Conservation (phyloP, 208 protist species). For the Trypanosoma vivax region DNA sequence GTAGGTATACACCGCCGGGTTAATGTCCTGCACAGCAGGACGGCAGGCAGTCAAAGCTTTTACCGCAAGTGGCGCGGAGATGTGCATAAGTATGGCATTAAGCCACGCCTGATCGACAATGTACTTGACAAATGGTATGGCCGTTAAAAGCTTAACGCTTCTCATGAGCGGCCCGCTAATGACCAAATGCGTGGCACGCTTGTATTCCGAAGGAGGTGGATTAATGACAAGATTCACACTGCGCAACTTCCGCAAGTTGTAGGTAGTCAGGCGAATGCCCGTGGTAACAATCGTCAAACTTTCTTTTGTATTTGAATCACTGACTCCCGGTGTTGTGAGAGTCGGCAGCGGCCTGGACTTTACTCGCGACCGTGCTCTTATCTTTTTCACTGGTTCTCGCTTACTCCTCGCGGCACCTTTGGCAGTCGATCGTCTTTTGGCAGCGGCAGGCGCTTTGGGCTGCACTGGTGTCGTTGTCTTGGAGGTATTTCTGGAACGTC, state of each 20-base stretch:
- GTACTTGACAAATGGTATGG: slow-evolving; percentile 39
- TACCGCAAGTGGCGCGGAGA: not conserved
- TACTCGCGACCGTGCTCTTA: too few species aligned
- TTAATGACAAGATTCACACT: slow-evolving; percentile 46
- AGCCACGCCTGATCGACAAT: slow-evolving; percentile 53
- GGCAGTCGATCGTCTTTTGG: too few species aligned
- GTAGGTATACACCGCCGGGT: slow-evolving; percentile 23
- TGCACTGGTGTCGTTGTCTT: too few species aligned
- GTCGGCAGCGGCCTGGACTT: too few species aligned
- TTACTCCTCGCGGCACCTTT: too few species aligned
- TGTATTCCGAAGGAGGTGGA: slow-evolving; percentile 28
- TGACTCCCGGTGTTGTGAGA: not conserved
- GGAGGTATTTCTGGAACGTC: too few species aligned
- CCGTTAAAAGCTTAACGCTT: slow-evolving; percentile 73
- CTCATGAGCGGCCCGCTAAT: slow-evolving; percentile 47
- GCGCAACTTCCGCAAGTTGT: slow-evolving; percentile 17
- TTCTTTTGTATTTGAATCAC: slow-evolving; percentile 4
- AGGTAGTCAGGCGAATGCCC: slow-evolving; percentile 33
- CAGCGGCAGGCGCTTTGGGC: too few species aligned
- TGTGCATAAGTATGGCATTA: slow-evolving; percentile 26
- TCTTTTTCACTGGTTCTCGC: too few species aligned
- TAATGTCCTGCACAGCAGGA: not conserved
- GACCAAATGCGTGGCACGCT: slow-evolving; percentile 33
- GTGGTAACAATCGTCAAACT: slow-evolving; percentile 47
- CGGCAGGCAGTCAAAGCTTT: not conserved